These are phyloP conservation scores for Globisporangium lucens DNA, from an alignment of 352 stramenopile genomes.

Conservation along the genomic window DNA sequence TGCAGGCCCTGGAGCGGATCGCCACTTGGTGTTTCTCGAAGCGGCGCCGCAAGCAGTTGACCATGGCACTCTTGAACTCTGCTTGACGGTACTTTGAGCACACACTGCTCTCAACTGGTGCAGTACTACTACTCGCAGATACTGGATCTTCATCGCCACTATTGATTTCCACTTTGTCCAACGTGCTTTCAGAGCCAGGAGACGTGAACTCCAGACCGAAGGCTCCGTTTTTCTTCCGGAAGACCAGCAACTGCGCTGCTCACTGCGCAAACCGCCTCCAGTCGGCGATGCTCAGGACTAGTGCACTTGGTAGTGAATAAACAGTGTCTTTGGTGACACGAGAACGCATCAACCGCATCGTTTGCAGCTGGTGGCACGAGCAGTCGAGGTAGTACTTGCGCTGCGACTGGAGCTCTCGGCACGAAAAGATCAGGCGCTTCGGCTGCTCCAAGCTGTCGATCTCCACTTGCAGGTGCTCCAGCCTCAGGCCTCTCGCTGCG, in stretches of 20 bases:
- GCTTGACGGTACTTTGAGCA: background rate
- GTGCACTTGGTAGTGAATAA: background rate
- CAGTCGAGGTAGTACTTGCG: conserved; percentile 46
- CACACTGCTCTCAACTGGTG: background rate
- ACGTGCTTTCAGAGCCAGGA: background rate
- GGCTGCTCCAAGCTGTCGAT: conserved; percentile 38
- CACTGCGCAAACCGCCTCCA: conserved; percentile 27
- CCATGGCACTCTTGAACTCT: conserved; percentile 10
- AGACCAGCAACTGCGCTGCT: conserved; percentile 24
- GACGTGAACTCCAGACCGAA: conserved; percentile 5
- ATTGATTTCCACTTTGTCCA: background rate
- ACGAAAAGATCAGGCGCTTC: conserved; percentile 50
- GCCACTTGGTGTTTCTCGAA: conserved; percentile 44
- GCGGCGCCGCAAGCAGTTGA: conserved; percentile 18
- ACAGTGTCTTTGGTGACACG: background rate
- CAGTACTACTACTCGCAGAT: background rate
- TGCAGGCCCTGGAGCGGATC: conserved; percentile 23
- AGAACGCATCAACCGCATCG: conserved; percentile 7
- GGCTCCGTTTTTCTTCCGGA: conserved; percentile 34
- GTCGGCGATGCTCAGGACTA: conserved; percentile 17
- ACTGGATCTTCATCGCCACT: background rate
- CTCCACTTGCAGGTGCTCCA: conserved; percentile 40
- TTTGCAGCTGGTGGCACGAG: conserved; percentile 32
- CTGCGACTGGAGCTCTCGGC: conserved; percentile 41
- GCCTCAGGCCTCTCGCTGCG: conserved; percentile 6